phyloP scores from a whole-genome alignment of 345 rosid species.

The Psidium guajava region DNA sequence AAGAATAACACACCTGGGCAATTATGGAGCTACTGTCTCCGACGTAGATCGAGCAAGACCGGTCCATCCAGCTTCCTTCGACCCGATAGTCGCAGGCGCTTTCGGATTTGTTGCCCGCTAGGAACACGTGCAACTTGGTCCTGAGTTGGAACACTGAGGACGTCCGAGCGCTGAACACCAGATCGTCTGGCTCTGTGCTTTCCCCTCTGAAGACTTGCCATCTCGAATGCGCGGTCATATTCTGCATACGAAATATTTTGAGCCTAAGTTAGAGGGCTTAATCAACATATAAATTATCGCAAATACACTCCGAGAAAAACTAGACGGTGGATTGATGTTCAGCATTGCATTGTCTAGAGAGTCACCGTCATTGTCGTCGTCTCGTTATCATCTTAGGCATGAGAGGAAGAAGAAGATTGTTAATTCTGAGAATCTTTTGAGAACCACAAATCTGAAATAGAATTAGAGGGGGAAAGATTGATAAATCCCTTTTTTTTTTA shows the following conservation, averaged over 20 bases:
- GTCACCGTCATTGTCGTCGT: not conserved
- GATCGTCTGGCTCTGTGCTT: slow-evolving; percentile 22
- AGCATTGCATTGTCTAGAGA: not conserved
- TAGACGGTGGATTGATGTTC: no score
- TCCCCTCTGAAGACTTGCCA: slow-evolving; percentile 42
- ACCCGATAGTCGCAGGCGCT: slow-evolving; percentile 27
- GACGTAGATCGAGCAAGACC: slow-evolving; percentile 29
- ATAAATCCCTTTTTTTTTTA: not conserved
- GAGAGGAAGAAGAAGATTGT: no score
- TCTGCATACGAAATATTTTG: not conserved
- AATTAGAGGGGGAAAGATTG: no score
- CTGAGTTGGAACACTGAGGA: slow-evolving; percentile 28
- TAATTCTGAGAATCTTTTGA: no score
- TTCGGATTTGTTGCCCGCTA: slow-evolving; percentile 27
- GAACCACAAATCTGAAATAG: no score
- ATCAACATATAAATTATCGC: not conserved
- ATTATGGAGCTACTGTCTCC: slow-evolving; percentile 27
- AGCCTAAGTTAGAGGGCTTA: not conserved
- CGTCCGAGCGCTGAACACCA: slow-evolving; percentile 21
- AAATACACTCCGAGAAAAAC: not conserved
- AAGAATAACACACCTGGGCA: slow-evolving; percentile 26
- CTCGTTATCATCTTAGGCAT: no score
- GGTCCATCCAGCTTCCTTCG: slow-evolving; percentile 30
- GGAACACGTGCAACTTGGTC: slow-evolving; percentile 29
- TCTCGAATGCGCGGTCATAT: slow-evolving; percentile 19